phyloP scores from a whole-genome alignment of 2,329 filamentous ascomycete species.

The Pyrenophora teres region DNA sequence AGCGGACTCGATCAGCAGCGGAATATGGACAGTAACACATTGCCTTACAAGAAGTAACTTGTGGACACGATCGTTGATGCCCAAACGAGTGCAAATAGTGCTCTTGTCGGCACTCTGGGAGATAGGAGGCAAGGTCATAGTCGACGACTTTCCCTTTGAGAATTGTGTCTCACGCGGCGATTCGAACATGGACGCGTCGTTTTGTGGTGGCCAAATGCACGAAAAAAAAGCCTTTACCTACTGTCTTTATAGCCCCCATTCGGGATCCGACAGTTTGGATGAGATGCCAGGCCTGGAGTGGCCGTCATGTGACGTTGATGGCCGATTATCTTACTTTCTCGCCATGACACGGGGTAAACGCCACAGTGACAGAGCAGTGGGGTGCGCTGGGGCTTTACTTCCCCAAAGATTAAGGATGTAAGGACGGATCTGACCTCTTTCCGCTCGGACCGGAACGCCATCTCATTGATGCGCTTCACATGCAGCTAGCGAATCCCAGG shows the following conservation, averaged over 20 bases:
- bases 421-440: constrained; percentile 18
- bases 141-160: constrained; percentile 2
- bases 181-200: neutral
- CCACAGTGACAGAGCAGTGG: constrained; percentile 23
- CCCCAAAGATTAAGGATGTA: constrained; percentile 3
- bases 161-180: constrained; percentile 1
- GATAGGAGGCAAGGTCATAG: constrained; percentile 33
- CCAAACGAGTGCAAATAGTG: constrained; percentile 50
- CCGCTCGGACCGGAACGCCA: constrained; percentile 29
- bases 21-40: neutral
- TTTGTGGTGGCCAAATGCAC: neutral
- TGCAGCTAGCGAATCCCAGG: constrained; percentile 26
- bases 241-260: constrained; percentile 28
- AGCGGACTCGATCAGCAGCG: constrained; percentile 7
- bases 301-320: constrained; percentile 31
- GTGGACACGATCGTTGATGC: constrained; percentile 50
- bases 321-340: constrained; percentile 25
- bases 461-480: constrained; percentile 20
- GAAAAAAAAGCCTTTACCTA: neutral
- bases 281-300: constrained; percentile 4
- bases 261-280: constrained; percentile 11
- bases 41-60: constrained; percentile 52
- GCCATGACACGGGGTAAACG: constrained; percentile 24
- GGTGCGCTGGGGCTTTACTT: constrained; percentile 20
- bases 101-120: constrained; percentile 54